A percentile compares a stretch with the other conserved stretches of the same genome.
These are phyloP conservation scores for Metschnikowia vanudenii DNA, from an alignment of 805 yeast genomes.

Conservation along the genomic window DNA sequence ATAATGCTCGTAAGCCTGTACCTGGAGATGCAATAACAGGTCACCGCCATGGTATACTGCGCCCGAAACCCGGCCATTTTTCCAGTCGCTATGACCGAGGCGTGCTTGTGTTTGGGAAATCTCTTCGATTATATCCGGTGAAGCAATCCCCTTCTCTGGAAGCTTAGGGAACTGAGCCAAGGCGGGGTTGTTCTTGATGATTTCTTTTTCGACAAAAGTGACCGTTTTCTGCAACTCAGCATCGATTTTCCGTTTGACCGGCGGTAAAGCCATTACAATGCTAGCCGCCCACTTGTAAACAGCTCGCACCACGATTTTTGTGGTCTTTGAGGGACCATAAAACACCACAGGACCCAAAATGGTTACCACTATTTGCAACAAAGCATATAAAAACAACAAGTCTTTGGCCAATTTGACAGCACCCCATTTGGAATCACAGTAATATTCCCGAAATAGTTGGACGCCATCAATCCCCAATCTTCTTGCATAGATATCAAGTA, in stretches of 20 bases:
- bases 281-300: slow-evolving; percentile 11
- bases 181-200: slow-evolving; percentile 54
- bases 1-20: slow-evolving; percentile 70
- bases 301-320: neutral
- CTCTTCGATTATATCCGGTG: slow-evolving; percentile 46
- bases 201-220: slow-evolving; percentile 49
- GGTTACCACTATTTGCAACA: slow-evolving; percentile 13
- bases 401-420: slow-evolving; percentile 22
- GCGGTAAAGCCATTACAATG: slow-evolving; percentile 44
- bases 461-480: neutral
- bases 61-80: slow-evolving; percentile 83
- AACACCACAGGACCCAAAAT: slow-evolving; percentile 4
- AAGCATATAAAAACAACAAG: slow-evolving; percentile 18
- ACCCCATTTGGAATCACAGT: slow-evolving; percentile 10
- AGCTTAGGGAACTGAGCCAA: slow-evolving; percentile 47
- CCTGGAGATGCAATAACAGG: slow-evolving; percentile 70
- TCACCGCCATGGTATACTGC: slow-evolving; percentile 96
- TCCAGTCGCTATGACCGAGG: slow-evolving; percentile 76
- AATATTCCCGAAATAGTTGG: neutral
- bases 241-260: slow-evolving; percentile 55
- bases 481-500: slow-evolving; percentile 5
- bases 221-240: slow-evolving; percentile 53
- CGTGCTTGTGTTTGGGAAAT: slow-evolving; percentile 46
- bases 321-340: slow-evolving; percentile 17
- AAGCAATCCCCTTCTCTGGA: slow-evolving; percentile 60